phyloP scores from a whole-genome alignment of 1,139 yeast genomes.

The Pichia sp. region DNA sequence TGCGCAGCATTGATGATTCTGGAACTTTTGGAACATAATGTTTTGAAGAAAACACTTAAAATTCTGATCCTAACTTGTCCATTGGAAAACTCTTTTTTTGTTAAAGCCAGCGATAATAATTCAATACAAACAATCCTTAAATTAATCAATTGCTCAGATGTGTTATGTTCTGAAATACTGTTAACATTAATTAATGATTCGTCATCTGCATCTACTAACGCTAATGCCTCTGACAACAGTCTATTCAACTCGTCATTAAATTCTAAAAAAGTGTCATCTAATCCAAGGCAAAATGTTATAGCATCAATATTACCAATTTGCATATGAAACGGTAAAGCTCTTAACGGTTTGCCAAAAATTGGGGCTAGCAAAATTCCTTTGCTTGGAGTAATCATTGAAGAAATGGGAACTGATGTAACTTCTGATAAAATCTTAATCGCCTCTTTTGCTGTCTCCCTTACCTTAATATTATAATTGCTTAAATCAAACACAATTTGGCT shows the following conservation, averaged over 20 bases:
- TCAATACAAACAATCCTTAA: constrained; percentile 85
- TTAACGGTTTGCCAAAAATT: constrained; percentile 89
- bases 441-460: constrained; percentile 75
- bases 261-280: constrained; percentile 75
- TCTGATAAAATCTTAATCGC: constrained; percentile 65
- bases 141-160: constrained; percentile 81
- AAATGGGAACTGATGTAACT: constrained; percentile 61
- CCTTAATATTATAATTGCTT: constrained; percentile 80
- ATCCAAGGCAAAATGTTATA: constrained; percentile 76
- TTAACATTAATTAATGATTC: constrained; percentile 87
- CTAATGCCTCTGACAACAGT: constrained; percentile 81
- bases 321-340: constrained; percentile 98
- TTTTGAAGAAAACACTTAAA: constrained; percentile 90
- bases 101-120: constrained; percentile 74
- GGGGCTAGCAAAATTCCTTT: constrained; percentile 81
- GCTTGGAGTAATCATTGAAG: constrained; percentile 75
- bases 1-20: constrained; percentile 93
- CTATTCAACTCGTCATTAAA: constrained; percentile 87
- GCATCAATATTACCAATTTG: constrained; percentile 98
- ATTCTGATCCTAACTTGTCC: constrained; percentile 82
- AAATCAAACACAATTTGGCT: constrained; percentile 88
- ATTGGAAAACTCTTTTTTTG: constrained; percentile 66
- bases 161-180: constrained; percentile 76
- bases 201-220: constrained; percentile 96
- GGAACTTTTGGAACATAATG: constrained; percentile 77